Evolutionary conservation across 23 red algal genomes (phyloP), one percentile per base, ranked within the genome.

Genomic region (Agarophyton chilense): DNA sequence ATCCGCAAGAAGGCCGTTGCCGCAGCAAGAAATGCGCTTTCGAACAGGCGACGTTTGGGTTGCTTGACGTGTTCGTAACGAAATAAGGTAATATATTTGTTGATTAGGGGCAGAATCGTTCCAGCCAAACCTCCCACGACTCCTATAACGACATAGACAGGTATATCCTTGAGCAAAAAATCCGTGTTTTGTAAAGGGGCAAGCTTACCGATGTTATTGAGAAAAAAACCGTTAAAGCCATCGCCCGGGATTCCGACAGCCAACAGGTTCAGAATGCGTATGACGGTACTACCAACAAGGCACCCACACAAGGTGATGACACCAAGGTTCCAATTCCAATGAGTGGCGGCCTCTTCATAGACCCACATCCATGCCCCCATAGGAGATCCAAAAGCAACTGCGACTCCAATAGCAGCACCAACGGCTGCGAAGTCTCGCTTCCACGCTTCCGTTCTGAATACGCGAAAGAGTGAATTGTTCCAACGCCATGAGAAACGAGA

Each of bases 321-420:
- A 24, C 82, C 84, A 44, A 97, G 54, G 63, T 83, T 52, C 90
- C 86, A 92, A 32, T 67, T 62, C 95, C 95, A 97, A 70, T 97
- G 95, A 17, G 95, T 94, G 58, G 49, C 77, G 16, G 95, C 90
- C 18, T 94, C 91, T 72, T 97, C 95, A 68, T 89, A 88, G 13
- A 94, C 78, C 72, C 83, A 97, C 85, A 97, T 82, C 90, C 83
- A 88, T 19, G 67, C 95, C 28, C 95, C 95, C 67, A 97, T 73
- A 29, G 95, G 95, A 11, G 95, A 72, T 10, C 72, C 83, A 56
- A 97, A 93, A 24, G 95, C 81, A 40, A 90, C 89, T n/a, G 95
- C 88, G 28, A 97, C 67, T 22, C 95, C 95, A 33, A 91, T 52
- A 2, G 90, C 95, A 24, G 91, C 83, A 21, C 95, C 95, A 40